Conservation (phyloP, 352 stramenopile species). For the Pythium brachiatum region DNA sequence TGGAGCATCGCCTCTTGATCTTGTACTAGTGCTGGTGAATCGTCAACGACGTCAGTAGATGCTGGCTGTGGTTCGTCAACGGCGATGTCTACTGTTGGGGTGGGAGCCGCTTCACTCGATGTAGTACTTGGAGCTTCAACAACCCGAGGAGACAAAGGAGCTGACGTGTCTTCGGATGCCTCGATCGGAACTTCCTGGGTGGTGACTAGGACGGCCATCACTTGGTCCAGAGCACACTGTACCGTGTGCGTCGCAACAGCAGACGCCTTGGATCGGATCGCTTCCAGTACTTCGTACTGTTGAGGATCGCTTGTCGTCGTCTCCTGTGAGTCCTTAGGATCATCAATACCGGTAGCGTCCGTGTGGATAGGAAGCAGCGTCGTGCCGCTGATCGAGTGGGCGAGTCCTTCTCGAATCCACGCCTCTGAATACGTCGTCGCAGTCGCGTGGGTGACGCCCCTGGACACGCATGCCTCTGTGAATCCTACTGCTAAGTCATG, state of each 20-base stretch:
- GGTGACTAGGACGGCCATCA: neutral
- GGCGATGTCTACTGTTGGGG: neutral
- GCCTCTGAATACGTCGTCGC: neutral
- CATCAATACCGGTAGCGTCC: neutral
- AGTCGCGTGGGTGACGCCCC: neutral
- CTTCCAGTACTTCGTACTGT: neutral
- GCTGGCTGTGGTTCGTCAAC: neutral
- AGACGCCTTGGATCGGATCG: neutral
- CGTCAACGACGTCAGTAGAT: neutral
- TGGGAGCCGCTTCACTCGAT: neutral
- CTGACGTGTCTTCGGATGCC: neutral
- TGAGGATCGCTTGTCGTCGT: neutral
- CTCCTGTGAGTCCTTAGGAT: too few species aligned
- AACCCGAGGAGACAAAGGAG: neutral
- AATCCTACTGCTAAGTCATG: neutral
- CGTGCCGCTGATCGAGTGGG: neutral
- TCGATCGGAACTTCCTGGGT: too few species aligned
- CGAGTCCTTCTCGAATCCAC: constrained; percentile 2
- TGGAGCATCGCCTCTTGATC: neutral
- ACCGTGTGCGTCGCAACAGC: neutral
- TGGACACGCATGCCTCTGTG: neutral
- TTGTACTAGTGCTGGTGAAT: neutral
- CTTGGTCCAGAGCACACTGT: neutral
- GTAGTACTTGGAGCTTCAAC: neutral
- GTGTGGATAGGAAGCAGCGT: neutral